phyloP scores from a whole-genome alignment of 2,329 filamentous ascomycete species.

The Drechslerella coelobrocha region DNA sequence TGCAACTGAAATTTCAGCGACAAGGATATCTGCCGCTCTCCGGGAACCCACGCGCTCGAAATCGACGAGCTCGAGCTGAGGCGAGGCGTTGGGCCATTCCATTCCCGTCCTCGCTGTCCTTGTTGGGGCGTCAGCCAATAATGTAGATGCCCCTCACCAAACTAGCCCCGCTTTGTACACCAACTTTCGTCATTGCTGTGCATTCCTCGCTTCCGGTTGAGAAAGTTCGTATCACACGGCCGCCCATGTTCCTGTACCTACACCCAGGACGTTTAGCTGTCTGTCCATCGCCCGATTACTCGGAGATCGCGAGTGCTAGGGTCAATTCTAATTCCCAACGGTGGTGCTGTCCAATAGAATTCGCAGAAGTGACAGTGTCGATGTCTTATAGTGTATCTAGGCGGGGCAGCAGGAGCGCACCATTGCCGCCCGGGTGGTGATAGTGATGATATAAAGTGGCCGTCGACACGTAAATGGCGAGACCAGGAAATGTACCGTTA shows the following conservation, averaged over 20 bases:
- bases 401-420: too few species aligned
- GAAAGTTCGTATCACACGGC: conserved; percentile 25
- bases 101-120: conserved; percentile 8
- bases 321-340: background rate
- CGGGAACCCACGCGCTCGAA: background rate
- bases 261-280: background rate
- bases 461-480: background rate
- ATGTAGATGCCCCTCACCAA: conserved; percentile 11
- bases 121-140: conserved; percentile 29
- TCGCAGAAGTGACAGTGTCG: too few species aligned
- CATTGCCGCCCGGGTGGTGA: too few species aligned
- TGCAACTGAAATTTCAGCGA: background rate
- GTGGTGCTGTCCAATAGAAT: background rate
- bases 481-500: too few species aligned
- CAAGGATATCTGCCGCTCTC: background rate
- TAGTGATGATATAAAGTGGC: too few species aligned
- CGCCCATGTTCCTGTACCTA: background rate
- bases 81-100: conserved; percentile 5
- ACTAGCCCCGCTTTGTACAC: conserved; percentile 41
- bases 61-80: background rate
- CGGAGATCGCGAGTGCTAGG: too few species aligned
- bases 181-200: conserved; percentile 46
- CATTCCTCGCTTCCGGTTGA: conserved; percentile 12
- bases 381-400: too few species aligned
- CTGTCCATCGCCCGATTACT: background rate